Percentiles rank a stretch among this genome's conserved stretches.
Evolutionary conservation across 805 yeast species (phyloP).

Genomic region (Middelhovenomyces tepae): DNA sequence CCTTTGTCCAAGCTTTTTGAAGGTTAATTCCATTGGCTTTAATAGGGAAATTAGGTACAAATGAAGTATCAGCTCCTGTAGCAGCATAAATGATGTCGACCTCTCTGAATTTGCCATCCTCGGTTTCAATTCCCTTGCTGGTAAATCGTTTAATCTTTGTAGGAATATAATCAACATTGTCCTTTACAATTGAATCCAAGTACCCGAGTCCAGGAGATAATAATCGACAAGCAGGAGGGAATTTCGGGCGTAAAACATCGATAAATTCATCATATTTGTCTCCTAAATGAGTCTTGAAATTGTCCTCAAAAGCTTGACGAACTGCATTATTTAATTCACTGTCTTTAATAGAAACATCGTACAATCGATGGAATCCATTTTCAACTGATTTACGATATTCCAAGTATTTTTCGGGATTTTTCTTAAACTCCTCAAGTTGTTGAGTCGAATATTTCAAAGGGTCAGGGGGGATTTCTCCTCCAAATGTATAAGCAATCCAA

Average conservation of each 20-base stretch:
- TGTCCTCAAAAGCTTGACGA: conserved; percentile 3
- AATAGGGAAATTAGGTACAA: conserved; percentile 8
- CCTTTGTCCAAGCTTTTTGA: conserved; percentile 6
- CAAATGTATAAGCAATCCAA: conserved; percentile 18
- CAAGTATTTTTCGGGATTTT: conserved; percentile 12
- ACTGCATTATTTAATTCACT: conserved; percentile 8
- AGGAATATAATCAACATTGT: conserved; percentile 16
- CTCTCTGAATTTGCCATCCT: conserved; percentile 10
- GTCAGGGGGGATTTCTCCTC: conserved; percentile 11
- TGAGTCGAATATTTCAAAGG: conserved; percentile 8
- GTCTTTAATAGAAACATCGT: conserved; percentile 3
- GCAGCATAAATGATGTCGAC: conserved; percentile 11
- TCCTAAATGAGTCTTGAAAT: too few relatives aligned
- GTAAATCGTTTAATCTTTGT: conserved; percentile 13
- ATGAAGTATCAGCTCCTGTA: conserved; percentile 10
- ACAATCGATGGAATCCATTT: too few relatives aligned
- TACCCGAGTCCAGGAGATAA: conserved; percentile 19
- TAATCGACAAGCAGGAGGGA: conserved; percentile 18
- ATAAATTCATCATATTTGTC: too few relatives aligned
- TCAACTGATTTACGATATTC: conserved; percentile 16
- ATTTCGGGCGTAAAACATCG: conserved; percentile 16
- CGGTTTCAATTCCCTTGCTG: conserved; percentile 14
- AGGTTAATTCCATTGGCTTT: conserved; percentile 6
- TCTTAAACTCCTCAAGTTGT: conserved; percentile 10
- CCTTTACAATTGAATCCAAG: conserved; percentile 14